Evolutionary conservation across 1,284 basidiomycete genomes (phyloP), one percentile per base, ranked within the genome.

Genomic region (Irpex lacteus): DNA sequence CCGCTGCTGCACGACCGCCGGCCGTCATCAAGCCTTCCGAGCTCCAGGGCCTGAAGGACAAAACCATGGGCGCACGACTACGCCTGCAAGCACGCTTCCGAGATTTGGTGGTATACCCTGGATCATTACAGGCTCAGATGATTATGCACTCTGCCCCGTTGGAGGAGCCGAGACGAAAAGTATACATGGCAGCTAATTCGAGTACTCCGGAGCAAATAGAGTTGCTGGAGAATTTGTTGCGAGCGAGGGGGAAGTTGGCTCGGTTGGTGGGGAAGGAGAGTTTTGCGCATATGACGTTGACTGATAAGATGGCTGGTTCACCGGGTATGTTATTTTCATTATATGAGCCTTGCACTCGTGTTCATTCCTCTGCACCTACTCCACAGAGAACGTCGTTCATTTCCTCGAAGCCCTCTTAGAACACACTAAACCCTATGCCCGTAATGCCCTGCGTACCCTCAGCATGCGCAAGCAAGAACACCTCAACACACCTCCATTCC

Each of bases 301-400:
- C 86, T 36, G 95, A 98, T 76, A 98, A 97, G 79, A 98, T 98
- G 96, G 95, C 95, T 4, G 94, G 91, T 76, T 91, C 86, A 50
- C 95, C 95, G 59, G 89, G 91, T 89, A 66, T 67, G 84, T 65
- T 58, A 5, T 13, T 26, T 32, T 9, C 13, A 26, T 7, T 47
- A 37, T n/a, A n/a, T 7, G 6, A 7, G 5, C 13, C 13, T 13
- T 15, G 32, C 55, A 9, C 37, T 47, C 55, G 53, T 58, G 44
- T 37, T 50, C 3, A 18, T 49, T 13, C 0, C 2, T 26, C 3
- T 34, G 6, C 32, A 34, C 5, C 32, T 4, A 13, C n/a, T n/a
- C n/a, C n/a, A n/a, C 69, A 91, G 93, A 89, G 68, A 95, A 97
- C 74, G 95, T 98, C 26, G 81, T 80, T 65, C 86, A 88, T 40